Conservation (phyloP, 75 land plant species). For the Sequoiadendron giganteum region DNA sequence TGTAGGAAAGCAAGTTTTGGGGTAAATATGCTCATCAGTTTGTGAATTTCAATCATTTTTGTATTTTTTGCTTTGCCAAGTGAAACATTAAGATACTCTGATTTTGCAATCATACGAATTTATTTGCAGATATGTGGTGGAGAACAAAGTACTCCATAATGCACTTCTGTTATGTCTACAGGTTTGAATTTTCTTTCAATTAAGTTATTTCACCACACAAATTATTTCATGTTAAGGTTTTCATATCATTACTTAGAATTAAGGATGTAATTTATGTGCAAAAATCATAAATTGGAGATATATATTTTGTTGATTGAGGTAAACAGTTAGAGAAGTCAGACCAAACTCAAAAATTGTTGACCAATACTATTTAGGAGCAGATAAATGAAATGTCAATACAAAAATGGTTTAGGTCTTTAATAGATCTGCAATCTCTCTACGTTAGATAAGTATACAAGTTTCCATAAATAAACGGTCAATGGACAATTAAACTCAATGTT, state of each 20-base stretch:
- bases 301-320: background rate
- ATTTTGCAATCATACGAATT: slow-evolving; percentile 3
- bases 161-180: slow-evolving; percentile 66
- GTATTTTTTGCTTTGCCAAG: slow-evolving; percentile 4
- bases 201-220: background rate
- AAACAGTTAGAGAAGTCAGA: background rate
- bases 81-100: background rate
- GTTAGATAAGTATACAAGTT: no score
- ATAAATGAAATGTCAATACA: background rate
- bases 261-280: background rate
- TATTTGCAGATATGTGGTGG: slow-evolving; percentile 83
- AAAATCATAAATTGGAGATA: background rate
- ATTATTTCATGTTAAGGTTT: background rate
- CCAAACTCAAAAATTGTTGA: background rate
- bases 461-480: background rate
- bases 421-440: background rate
- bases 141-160: slow-evolving; percentile 80
- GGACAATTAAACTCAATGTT: background rate
- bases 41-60: background rate
- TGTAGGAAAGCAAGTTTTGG: slow-evolving; percentile 69
- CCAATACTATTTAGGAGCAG: background rate
- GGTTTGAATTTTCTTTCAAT: slow-evolving; percentile 41
- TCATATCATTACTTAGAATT: background rate
- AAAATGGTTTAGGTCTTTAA: background rate
- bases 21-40: slow-evolving; percentile 47